A percentile compares a stretch with the other conserved stretches of the same genome.
phyloP scores from a whole-genome alignment of 371 early-diverging fungal genomes.

The Saksenaea oblongispora region DNA sequence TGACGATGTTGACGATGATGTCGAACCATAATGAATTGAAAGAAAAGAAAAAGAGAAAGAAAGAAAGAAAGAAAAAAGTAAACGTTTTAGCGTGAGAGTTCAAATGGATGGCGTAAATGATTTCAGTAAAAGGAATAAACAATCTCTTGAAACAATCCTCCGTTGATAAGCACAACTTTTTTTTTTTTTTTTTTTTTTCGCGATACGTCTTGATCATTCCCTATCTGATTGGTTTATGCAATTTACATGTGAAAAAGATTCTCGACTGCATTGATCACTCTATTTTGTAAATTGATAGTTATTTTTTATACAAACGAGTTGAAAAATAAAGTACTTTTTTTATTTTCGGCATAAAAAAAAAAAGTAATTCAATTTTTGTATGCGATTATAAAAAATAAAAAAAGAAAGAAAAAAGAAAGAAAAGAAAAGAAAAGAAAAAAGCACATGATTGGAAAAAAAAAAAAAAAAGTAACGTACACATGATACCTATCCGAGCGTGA shows the following conservation, averaged over 20 bases:
- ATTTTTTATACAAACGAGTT: no score
- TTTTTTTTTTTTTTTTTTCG: background rate
- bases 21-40: background rate
- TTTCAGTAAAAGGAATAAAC: no score
- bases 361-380: background rate
- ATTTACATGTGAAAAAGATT: slow-evolving; percentile 1
- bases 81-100: background rate
- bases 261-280: background rate
- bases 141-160: no score
- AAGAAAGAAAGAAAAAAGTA: background rate
- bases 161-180: background rate
- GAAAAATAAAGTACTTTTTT: no score
- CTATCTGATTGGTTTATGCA: slow-evolving; percentile 3
- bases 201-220: background rate
- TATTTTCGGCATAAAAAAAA: background rate
- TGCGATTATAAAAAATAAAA: background rate
- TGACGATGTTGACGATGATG: slow-evolving; percentile 1
- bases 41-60: background rate
- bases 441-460: background rate
- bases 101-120: no score
- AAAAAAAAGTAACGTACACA: background rate
- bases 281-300: background rate
- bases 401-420: background rate
- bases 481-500: background rate
- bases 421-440: background rate